These are phyloP conservation scores for Schizothecium vesticola DNA, from an alignment of 495 filamentous ascomycete genomes.

Conservation along the genomic window DNA sequence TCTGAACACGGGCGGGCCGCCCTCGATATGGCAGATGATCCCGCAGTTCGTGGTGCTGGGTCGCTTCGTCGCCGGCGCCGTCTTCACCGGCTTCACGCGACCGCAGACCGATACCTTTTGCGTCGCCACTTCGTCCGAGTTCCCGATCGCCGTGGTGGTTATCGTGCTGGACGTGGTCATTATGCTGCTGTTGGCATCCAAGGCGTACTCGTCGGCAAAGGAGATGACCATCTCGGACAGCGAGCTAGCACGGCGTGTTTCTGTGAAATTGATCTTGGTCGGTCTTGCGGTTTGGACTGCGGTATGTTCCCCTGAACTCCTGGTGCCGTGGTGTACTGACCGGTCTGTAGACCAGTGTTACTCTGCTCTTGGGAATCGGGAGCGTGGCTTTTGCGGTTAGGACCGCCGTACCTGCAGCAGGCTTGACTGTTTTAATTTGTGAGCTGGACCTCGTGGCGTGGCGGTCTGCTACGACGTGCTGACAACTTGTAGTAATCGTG, in stretches of 20 bases:
- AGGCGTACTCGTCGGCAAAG: slow-evolving; percentile 30
- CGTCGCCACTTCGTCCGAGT: slow-evolving; percentile 39
- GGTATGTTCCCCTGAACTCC: slow-evolving; percentile 24
- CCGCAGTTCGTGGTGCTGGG: slow-evolving; percentile 40
- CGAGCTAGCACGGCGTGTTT: slow-evolving; percentile 26
- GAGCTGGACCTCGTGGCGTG: slow-evolving; percentile 26
- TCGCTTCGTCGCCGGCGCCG: slow-evolving; percentile 43
- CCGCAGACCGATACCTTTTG: slow-evolving; percentile 47
- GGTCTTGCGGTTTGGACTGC: slow-evolving; percentile 47
- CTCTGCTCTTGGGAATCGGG: slow-evolving; percentile 42
- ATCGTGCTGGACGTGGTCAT: slow-evolving; percentile 44
- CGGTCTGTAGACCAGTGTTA: slow-evolving; percentile 39
- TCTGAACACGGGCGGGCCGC: slow-evolving; percentile 30
- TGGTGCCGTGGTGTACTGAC: slow-evolving; percentile 16
- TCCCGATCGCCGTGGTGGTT: slow-evolving; percentile 39
- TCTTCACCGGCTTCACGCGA: slow-evolving; percentile 46
- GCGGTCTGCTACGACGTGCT: background rate
- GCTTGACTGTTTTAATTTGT: slow-evolving; percentile 41
- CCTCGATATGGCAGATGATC: slow-evolving; percentile 28
- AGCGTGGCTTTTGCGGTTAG: slow-evolving; percentile 36
- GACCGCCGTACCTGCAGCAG: slow-evolving; percentile 47
- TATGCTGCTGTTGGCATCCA: slow-evolving; percentile 33
- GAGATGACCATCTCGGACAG: slow-evolving; percentile 19
- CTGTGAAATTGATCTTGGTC: slow-evolving; percentile 35
- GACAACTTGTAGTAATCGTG: slow-evolving; percentile 19